Base-by-base conservation (phyloP, 208 protist genomes). In the Novymonas esmeraldas region DNA sequence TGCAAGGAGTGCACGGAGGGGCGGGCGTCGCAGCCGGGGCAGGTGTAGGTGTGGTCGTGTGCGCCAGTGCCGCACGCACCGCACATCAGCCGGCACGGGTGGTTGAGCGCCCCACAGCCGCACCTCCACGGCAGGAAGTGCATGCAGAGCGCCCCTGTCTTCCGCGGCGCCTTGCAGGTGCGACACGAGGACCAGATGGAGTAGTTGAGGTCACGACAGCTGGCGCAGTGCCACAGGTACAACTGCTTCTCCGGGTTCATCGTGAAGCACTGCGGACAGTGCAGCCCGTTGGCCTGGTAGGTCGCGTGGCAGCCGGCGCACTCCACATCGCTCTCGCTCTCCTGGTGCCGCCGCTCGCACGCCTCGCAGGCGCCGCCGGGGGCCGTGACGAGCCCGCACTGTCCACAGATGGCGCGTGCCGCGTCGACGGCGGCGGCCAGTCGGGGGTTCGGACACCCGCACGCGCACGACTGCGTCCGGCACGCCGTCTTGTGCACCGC, bases 111-210 rank as follows among this genome's bases (percentile, higher is more conserved):
- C 31, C 83, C 81, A 59, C 89, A 94, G 28, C 85, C 84, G 59
- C 89, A 94, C 39, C 48, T 39, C 89, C 89, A 94, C 36, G 89
- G 69, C 55, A 76, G 34, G 56, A 90, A 84, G 2, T 81, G 78
- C 20, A 77, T 51, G 10, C 62, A 50, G n/a, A 90, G 46, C 36
- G 76, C 84, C 0, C 75, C 65, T 1, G 65, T 69, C 48, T 50
- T 68, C 3, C 85, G 70, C 28, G 51, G 50, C 1, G 66, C 66
- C 41, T 56, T 54, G 73, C 89, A 94, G 6, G 56, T 69, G 42
- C 78, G 83, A 62, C 89, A 94, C 18, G 79, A 64, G 10, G 81
- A 89, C 78, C 81, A 88, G 14, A 81, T 90, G 13, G 83, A 89
- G 45, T 83, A 81, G 70, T 82, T 90, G 61, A 82, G 80, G 51